These are phyloP conservation scores for Plantago elongata DNA, from an alignment of 257 asterid genomes.

Conservation along the genomic window DNA sequence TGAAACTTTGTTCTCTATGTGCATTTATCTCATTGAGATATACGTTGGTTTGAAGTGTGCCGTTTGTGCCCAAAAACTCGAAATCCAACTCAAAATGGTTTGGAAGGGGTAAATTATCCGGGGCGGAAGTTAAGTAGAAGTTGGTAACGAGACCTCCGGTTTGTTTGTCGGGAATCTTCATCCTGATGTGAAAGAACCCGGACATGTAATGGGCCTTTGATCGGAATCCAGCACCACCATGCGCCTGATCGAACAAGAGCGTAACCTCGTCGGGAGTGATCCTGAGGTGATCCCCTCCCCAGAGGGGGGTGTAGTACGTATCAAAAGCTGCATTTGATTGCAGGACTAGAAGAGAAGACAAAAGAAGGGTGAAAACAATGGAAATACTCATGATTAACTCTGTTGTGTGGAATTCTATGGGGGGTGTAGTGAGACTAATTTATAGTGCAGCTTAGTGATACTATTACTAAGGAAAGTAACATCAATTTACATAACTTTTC, in stretches of 20 bases:
- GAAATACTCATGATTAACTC: background rate
- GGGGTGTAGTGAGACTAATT: no score
- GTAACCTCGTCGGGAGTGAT: background rate
- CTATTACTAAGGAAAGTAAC: no score
- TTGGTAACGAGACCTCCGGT: background rate
- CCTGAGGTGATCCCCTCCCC: background rate
- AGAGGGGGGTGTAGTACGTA: background rate
- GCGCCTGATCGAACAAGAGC: background rate
- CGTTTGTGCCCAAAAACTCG: constrained; percentile 7
- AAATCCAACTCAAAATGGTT: constrained; percentile 6
- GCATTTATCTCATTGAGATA: background rate
- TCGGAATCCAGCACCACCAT: background rate
- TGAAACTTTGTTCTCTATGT: constrained; percentile 16
- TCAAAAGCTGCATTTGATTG: background rate
- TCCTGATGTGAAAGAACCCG: background rate
- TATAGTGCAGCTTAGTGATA: no score
- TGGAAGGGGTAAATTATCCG: background rate
- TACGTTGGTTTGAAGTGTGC: background rate
- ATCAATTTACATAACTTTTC: no score
- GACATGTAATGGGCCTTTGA: background rate
- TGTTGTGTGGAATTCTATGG: background rate
- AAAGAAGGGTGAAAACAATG: background rate
- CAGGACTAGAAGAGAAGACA: background rate
- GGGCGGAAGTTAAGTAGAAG: constrained; percentile 4
- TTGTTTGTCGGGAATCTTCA: background rate